Evolutionary conservation across 352 stramenopile species (phyloP).

Genomic region (Phytophthora ramorum): DNA sequence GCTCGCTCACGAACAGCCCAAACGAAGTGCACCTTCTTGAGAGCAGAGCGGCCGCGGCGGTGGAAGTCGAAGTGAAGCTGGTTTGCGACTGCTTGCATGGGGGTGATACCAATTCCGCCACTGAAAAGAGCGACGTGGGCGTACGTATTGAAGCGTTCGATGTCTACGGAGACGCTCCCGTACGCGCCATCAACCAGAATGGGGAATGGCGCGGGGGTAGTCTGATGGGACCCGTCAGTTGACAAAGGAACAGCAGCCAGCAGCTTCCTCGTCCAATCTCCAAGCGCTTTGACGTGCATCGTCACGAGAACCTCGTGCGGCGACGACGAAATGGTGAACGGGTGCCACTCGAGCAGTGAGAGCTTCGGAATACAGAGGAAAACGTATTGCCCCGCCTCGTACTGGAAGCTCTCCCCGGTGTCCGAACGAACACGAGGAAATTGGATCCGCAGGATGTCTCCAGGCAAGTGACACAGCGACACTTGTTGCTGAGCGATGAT

Average conservation of each 20-base stretch:
- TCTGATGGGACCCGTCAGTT: not conserved
- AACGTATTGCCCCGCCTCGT: constrained; percentile 60
- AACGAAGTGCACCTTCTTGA: constrained; percentile 48
- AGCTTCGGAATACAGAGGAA: constrained; percentile 77
- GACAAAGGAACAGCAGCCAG: constrained; percentile 11
- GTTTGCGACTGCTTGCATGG: constrained; percentile 48
- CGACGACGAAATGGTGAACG: constrained; percentile 81
- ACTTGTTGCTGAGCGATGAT: constrained; percentile 27
- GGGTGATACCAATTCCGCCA: constrained; percentile 54
- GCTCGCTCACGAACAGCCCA: constrained; percentile 49
- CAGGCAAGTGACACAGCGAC: constrained; percentile 8
- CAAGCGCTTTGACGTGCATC: constrained; percentile 59
- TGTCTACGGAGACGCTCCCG: constrained; percentile 44
- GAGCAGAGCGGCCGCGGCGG: not conserved
- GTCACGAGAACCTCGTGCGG: constrained; percentile 59
- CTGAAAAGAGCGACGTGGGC: constrained; percentile 50
- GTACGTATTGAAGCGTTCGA: constrained; percentile 38
- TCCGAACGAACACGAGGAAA: constrained; percentile 39
- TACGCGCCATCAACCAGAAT: constrained; percentile 57
- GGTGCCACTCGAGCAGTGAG: constrained; percentile 76
- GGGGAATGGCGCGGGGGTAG: constrained; percentile 6
- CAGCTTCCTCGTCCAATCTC: constrained; percentile 66
- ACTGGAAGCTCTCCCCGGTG: constrained; percentile 37
- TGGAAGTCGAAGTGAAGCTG: constrained; percentile 29
- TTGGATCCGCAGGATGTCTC: constrained; percentile 40